Evolutionary conservation across 1,284 basidiomycete genomes (phyloP), one percentile per base, ranked within the genome.

Genomic region (Golubevia sp.): DNA sequence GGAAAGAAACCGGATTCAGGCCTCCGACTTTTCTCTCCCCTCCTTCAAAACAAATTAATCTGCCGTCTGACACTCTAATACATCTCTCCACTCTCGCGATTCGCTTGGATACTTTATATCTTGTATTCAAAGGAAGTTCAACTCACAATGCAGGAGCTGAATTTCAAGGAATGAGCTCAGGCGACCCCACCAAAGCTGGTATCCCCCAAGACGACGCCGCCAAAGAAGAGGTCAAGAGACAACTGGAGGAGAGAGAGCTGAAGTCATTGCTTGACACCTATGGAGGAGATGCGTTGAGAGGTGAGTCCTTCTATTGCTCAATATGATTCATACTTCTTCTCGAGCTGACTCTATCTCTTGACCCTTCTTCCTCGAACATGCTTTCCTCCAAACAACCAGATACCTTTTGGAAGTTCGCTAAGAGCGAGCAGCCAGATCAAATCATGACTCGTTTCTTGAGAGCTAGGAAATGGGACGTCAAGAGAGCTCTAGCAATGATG

Each of bases 191-290:
- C 59, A 66, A 69, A 51, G 4, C 74, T 5, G 72, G 65, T 44
- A 74, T 76, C 51, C 70, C 76, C 38, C 73, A 78, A 55, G 76
- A 74, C 58, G 79, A 82, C 66, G 66, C 67, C 48, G 76, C 70
- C 57, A 82, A 82, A 59, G 78, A 76, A 38, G 67, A 67, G 26
- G 70, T 74, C 58, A 73, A 74, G 57, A 67, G 72, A 4, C 59
- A 68, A 20, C 77, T 81, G 30, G 79, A 82, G 64, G 66, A 73
- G 55, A 65, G 66, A n/a, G 75, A 75, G 8, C 63, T 82, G 18
- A 66, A 75, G 59, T 70, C 72, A 24, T 69, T 82, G 8, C 69
- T 77, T 54, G 61, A 73, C 34, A 64, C 67, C 20, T 79, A 82
- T 61, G 79, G 79, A 20, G 59, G 66, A 23, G 70, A 74, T 1